Evolutionary conservation across 495 filamentous ascomycete genomes (phyloP).

Genomic region (Tuber umbilicatum): DNA sequence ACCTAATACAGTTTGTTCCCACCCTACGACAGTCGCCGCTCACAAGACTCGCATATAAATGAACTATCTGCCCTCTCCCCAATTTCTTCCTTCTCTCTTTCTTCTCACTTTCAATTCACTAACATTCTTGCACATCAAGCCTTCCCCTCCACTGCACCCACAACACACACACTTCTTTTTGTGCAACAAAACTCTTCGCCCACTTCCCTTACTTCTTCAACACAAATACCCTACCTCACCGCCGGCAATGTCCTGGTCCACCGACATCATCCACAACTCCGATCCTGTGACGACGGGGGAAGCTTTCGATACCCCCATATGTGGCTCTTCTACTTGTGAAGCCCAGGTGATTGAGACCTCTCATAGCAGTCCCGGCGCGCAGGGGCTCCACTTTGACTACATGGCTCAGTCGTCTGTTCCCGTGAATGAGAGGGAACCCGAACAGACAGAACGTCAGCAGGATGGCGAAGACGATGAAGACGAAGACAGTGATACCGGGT

Average conservation of each 20-base stretch:
- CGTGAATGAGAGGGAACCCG: neutral
- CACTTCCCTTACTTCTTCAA: neutral
- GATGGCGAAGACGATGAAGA: neutral
- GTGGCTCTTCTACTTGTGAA: neutral
- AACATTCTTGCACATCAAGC: neutral
- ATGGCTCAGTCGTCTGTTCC: neutral
- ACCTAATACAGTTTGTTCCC: too few relatives aligned
- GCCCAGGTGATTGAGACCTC: neutral
- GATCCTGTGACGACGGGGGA: neutral
- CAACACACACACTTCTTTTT: too few relatives aligned
- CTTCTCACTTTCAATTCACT: neutral
- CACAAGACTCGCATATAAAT: neutral
- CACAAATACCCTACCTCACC: neutral
- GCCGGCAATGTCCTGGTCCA: neutral
- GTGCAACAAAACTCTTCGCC: too few relatives aligned
- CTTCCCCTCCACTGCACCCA: neutral
- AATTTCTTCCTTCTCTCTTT: neutral
- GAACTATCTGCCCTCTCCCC: neutral
- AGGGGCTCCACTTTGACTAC: neutral
- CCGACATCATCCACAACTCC: neutral
- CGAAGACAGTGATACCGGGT: neutral
- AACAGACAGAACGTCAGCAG: neutral
- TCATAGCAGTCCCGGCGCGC: fast-evolving
- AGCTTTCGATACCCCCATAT: neutral
- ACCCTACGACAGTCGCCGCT: neutral